A percentile compares a stretch with the other conserved stretches of the same genome.
phyloP scores from a whole-genome alignment of 495 filamentous ascomycete genomes.

The Astrothelium subdiscretum region DNA sequence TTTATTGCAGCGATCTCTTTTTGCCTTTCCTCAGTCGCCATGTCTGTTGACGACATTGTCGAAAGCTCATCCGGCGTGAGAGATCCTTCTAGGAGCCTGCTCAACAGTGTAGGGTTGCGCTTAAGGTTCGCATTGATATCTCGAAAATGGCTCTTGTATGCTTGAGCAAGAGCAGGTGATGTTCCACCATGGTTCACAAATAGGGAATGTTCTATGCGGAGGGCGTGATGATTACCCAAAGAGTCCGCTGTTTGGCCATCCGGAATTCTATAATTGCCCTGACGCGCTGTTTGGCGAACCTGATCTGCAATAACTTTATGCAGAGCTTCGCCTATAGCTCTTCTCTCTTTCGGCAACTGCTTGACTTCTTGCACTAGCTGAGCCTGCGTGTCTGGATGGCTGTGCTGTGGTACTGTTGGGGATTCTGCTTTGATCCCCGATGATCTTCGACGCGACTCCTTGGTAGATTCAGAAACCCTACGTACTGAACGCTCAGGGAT shows the following conservation, averaged over 20 bases:
- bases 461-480: not conserved
- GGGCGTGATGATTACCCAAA: constrained; percentile 43
- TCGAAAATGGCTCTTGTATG: constrained; percentile 49
- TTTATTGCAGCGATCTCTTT: constrained; percentile 61
- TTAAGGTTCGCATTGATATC: constrained; percentile 73
- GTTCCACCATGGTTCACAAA: constrained; percentile 42
- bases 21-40: constrained; percentile 84
- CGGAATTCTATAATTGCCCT: constrained; percentile 39
- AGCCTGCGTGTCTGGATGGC: not conserved
- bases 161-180: constrained; percentile 28
- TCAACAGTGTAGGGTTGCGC: constrained; percentile 65
- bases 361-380: constrained; percentile 12
- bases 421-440: not conserved
- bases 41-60: constrained; percentile 74
- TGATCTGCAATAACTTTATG: constrained; percentile 44
- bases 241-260: constrained; percentile 40
- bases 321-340: constrained; percentile 38
- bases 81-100: constrained; percentile 57
- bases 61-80: constrained; percentile 63
- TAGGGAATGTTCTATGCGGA: constrained; percentile 66
- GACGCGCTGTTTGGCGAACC: constrained; percentile 39
- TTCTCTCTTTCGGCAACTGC: constrained; percentile 33
- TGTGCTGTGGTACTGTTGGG: not conserved
- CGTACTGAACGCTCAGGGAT: not conserved
- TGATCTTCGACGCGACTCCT: not conserved